Conservation (phyloP, 805 yeast species). For the Candida maris region DNA sequence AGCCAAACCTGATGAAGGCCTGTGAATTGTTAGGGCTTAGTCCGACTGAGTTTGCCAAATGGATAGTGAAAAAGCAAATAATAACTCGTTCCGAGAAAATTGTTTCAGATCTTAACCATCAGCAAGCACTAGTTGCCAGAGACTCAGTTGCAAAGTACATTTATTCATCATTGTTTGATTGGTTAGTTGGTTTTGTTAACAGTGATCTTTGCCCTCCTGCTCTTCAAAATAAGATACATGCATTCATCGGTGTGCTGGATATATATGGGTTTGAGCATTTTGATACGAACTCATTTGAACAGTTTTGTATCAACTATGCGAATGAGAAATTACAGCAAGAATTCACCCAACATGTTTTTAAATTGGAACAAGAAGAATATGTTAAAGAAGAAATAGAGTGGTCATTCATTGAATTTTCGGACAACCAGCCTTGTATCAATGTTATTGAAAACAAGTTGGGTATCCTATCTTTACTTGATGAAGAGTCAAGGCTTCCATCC, state of each 20-base stretch:
- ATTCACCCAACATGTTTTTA: slow-evolving; percentile 95
- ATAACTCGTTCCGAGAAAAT: slow-evolving; percentile 91
- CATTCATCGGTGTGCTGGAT: slow-evolving; percentile 95
- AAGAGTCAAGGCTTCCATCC: slow-evolving; percentile 90
- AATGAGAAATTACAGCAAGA: slow-evolving; percentile 97
- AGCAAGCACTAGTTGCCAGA: slow-evolving; percentile 85
- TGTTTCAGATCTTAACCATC: slow-evolving; percentile 72
- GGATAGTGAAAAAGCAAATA: slow-evolving; percentile 92
- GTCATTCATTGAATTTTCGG: slow-evolving; percentile 94
- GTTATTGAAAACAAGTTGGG: slow-evolving; percentile 89
- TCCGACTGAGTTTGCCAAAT: slow-evolving; percentile 69
- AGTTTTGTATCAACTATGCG: slow-evolving; percentile 95
- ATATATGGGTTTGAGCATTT: slow-evolving; percentile 97
- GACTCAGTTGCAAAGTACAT: slow-evolving; percentile 97
- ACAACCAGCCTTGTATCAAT: slow-evolving; percentile 94
- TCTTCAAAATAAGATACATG: slow-evolving; percentile 51
- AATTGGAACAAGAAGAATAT: slow-evolving; percentile 94
- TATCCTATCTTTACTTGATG: slow-evolving; percentile 82
- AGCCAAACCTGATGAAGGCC: slow-evolving; percentile 77
- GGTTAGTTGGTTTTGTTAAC: slow-evolving; percentile 88
- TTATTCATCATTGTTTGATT: slow-evolving; percentile 88
- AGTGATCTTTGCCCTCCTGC: slow-evolving; percentile 75
- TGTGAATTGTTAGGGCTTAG: slow-evolving; percentile 82
- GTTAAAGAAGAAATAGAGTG: slow-evolving; percentile 89
- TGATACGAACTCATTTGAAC: slow-evolving; percentile 91